Percentiles rank a stretch among this genome's conserved stretches.
Evolutionary conservation across 2,329 filamentous ascomycete genomes (phyloP).

Genomic region (Coniochaeta pulveracea): DNA sequence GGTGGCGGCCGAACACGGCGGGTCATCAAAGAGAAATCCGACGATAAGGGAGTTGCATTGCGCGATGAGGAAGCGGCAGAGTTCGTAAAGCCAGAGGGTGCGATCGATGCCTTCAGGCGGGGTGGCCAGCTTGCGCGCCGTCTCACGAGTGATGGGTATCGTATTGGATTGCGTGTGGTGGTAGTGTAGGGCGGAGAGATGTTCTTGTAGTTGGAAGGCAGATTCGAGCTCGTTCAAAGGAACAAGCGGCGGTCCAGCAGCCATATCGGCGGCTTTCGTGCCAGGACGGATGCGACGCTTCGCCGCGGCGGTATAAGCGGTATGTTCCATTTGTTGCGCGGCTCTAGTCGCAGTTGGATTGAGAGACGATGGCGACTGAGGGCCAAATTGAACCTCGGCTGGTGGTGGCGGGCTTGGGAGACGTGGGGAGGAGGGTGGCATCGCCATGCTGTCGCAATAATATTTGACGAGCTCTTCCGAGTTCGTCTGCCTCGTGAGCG

Average conservation of each 20-base stretch:
- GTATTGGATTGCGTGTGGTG: slow-evolving; percentile 60
- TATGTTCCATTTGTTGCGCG: slow-evolving; percentile 52
- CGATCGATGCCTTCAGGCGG: slow-evolving; percentile 75
- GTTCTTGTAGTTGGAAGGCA: slow-evolving; percentile 93
- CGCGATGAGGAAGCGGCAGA: slow-evolving; percentile 89
- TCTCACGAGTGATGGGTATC: slow-evolving; percentile 61
- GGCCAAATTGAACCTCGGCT: slow-evolving; percentile 81
- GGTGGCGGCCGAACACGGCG: slow-evolving; percentile 77
- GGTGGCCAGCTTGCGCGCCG: slow-evolving; percentile 64
- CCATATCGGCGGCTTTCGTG: slow-evolving; percentile 87
- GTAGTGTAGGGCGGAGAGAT: slow-evolving; percentile 85
- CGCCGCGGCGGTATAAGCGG: slow-evolving; percentile 59
- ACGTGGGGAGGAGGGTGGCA: slow-evolving; percentile 71
- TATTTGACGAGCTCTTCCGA: no score
- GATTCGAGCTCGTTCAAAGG: slow-evolving; percentile 87
- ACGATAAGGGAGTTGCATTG: slow-evolving; percentile 90
- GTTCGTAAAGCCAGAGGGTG: slow-evolving; percentile 93
- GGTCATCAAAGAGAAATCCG: slow-evolving; percentile 82
- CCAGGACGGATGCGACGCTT: slow-evolving; percentile 82
- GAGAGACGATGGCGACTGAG: slow-evolving; percentile 54
- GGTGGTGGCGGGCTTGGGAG: slow-evolving; percentile 91
- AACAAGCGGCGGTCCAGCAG: slow-evolving; percentile 77
- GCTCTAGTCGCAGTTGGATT: slow-evolving; percentile 40
- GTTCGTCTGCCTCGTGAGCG: no score
- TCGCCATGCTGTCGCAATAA: slow-evolving; percentile 32